A percentile compares a stretch with the other conserved stretches of the same genome.
These are phyloP conservation scores for Aspergillus aculeatinus DNA, from an alignment of 2,329 filamentous ascomycete genomes.

Conservation along the genomic window DNA sequence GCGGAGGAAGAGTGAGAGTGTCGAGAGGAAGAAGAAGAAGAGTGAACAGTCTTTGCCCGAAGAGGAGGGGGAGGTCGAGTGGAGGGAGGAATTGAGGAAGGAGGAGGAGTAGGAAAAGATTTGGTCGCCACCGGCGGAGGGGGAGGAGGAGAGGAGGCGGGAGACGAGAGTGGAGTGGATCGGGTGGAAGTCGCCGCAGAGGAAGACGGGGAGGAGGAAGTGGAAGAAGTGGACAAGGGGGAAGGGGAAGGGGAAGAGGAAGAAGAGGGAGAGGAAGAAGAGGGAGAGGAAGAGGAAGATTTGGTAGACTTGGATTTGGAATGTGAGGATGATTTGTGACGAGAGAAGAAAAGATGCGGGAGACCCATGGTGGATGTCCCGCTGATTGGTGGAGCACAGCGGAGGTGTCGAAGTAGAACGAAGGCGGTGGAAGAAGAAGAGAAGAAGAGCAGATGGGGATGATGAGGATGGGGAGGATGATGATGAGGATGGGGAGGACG, in stretches of 20 bases:
- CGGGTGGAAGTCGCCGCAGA: conserved; percentile 5
- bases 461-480: background rate
- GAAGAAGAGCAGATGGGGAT: conserved; percentile 9
- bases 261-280: conserved; percentile 5
- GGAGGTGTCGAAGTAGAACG: conserved; percentile 35
- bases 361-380: conserved; percentile 1
- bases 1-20: conserved; percentile 2
- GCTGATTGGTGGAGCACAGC: conserved; percentile 23
- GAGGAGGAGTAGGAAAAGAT: conserved; percentile 5
- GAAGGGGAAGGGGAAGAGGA: conserved; percentile 10
- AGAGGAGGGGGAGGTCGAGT: conserved; percentile 1
- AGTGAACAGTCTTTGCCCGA: conserved; percentile 5
- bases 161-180: conserved; percentile 9
- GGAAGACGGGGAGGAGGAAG: conserved; percentile 11
- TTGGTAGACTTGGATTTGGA: conserved; percentile 24
- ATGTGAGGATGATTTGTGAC: conserved; percentile 25
- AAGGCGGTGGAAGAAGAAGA: conserved; percentile 40
- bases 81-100: conserved; percentile 11
- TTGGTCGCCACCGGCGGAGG: background rate
- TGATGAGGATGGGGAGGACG: background rate
- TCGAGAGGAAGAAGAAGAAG: conserved; percentile 2
- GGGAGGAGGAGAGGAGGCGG: background rate
- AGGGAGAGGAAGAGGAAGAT: conserved; percentile 13
- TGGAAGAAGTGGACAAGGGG: conserved; percentile 7
- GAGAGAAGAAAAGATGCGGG: conserved; percentile 39